phyloP scores from a whole-genome alignment of 352 stramenopile species.

The Albugo laibachii region DNA sequence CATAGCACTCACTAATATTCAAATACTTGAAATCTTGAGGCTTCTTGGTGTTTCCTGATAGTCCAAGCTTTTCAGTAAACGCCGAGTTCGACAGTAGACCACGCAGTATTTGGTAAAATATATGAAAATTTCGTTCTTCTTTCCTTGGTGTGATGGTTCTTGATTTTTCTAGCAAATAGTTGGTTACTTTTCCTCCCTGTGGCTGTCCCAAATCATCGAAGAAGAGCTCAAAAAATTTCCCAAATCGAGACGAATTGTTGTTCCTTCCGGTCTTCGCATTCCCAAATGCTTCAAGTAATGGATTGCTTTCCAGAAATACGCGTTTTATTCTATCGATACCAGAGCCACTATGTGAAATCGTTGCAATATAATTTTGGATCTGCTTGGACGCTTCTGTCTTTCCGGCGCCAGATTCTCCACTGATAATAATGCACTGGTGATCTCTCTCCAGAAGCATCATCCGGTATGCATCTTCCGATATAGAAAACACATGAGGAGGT shows the following conservation, averaged over 20 bases:
- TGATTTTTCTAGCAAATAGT: slow-evolving; percentile 86
- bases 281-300: slow-evolving; percentile 90
- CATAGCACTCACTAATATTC: slow-evolving; percentile 71
- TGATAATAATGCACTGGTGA: slow-evolving; percentile 83
- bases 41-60: slow-evolving; percentile 9
- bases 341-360: slow-evolving; percentile 47
- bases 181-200: slow-evolving; percentile 79
- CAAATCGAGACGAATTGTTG: slow-evolving; percentile 90
- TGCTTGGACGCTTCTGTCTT: slow-evolving; percentile 81
- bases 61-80: slow-evolving; percentile 29
- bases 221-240: slow-evolving; percentile 90
- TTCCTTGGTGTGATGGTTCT: slow-evolving; percentile 69
- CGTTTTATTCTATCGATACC: slow-evolving; percentile 78
- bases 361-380: slow-evolving; percentile 81
- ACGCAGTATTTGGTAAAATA: slow-evolving; percentile 86
- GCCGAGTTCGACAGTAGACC: slow-evolving; percentile 28
- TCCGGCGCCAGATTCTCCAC: slow-evolving; percentile 59
- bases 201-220: slow-evolving; percentile 75
- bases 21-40: slow-evolving; percentile 73
- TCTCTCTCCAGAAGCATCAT: slow-evolving; percentile 78
- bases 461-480: slow-evolving; percentile 70
- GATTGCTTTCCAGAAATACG: slow-evolving; percentile 87
- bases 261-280: slow-evolving; percentile 92
- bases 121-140: slow-evolving; percentile 87
- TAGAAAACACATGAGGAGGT: slow-evolving; percentile 70